These are phyloP conservation scores for Bauhinia variegata DNA, from an alignment of 306 rosid species.

Conservation along the genomic window DNA sequence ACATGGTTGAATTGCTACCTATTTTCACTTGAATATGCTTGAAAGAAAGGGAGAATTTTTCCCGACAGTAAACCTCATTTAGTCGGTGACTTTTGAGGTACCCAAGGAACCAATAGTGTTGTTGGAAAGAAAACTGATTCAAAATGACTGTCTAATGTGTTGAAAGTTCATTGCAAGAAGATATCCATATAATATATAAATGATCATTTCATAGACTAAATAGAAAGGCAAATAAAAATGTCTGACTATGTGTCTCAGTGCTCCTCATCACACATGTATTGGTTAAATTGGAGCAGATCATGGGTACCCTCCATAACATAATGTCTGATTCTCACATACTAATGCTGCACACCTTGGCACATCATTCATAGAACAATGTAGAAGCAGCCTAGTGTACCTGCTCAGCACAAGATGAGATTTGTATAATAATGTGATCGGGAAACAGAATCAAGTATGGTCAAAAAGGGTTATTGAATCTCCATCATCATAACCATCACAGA, in stretches of 20 bases:
- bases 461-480: constrained; percentile 10
- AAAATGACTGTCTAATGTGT: too few relatives aligned
- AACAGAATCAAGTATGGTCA: constrained; percentile 36
- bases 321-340: constrained; percentile 37
- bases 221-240: constrained; percentile 24
- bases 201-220: too few relatives aligned
- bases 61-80: not conserved
- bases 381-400: constrained; percentile 45
- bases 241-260: constrained; percentile 31
- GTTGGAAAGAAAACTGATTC: constrained; percentile 19
- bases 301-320: constrained; percentile 48
- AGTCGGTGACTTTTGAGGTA: too few relatives aligned
- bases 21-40: not conserved
- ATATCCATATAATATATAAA: too few relatives aligned
- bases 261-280: constrained; percentile 35
- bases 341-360: constrained; percentile 44
- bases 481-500: constrained; percentile 32
- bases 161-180: too few relatives aligned
- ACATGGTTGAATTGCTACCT: too few relatives aligned
- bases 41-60: not conserved
- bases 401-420: constrained; percentile 47
- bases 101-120: constrained; percentile 28
- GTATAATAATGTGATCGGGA: constrained; percentile 30
- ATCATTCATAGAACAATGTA: constrained; percentile 53
- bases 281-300: constrained; percentile 42